Base-by-base conservation (phyloP, 257 asterid genomes). In the Avicennia marina region DNA sequence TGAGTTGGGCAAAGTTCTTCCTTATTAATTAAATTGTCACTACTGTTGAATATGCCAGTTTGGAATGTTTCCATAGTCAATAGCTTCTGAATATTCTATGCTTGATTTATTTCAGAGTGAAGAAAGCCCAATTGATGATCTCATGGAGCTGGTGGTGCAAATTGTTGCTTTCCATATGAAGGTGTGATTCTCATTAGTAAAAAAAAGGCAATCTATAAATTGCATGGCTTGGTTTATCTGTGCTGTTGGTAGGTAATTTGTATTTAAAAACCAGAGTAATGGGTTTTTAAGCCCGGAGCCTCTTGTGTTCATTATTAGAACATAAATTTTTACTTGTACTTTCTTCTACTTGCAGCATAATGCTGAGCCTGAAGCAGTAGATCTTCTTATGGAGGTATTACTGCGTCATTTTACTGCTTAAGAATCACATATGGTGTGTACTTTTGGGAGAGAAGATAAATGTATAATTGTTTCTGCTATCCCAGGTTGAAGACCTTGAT, bases 401-500 rank as follows among this genome's bases (percentile, higher is more conserved):
- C 15, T 18, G 27, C 26, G 0, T 33, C 32, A 45, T 66, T 48
- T 52, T 20, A 38, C 47, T 16, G 58, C 49, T 39, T 52, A 16
- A 26, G 26, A 13, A 46, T 39, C 20, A 16, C 15, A 0, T 36
- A 12, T 0, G 13, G 7, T 20, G 46, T 27, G n/a, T 36, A 22
- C 25, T 40, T 4, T 12, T 20, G 16, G 43, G 25, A 54, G 31
- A 53, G 19, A 27, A 39, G 36, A 52, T 55, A 29, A 36, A 44
- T 47, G 11, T 57, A 8, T 49, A 18, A 15, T 40, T 62, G 16
- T 44, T 47, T 49, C 38, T n/a, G 4, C 13, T 50, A 18, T 65
- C 52, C n/a, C 80, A 90, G 98, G 94, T 93, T 67, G 98, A 93
- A 69, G 95, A 86, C 64, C 95, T 93, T 64, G 97, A 86, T 73